Evolutionary conservation across 768 basidiomycete genomes (phyloP), one percentile per base, ranked within the genome.

Genomic region (Boletus subparvulus): DNA sequence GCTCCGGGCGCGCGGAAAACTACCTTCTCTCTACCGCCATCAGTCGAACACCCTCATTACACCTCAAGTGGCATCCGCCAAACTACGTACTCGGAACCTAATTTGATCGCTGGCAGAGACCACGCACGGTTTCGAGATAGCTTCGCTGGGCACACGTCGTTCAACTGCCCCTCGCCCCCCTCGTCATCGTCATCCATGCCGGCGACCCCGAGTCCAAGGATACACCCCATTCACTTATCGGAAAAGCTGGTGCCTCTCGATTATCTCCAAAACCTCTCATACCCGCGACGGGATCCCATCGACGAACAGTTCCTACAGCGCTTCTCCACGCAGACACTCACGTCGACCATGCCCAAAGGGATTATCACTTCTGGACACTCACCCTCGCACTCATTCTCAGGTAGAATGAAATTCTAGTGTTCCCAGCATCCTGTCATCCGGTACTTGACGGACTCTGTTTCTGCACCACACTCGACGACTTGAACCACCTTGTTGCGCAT

Each of bases 261-360:
- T 61, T 80, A 83, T 47, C 81, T 88, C 14, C 81, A 84, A 66
- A 79, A 71, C 51, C 73, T 81, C 19, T 70, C 80, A n/a, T 79
- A 76, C 32, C 80, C 81, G 17, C 73, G 79, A 65, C 80, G 87
- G 12, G 80, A 88, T 62, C 84, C 86, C 48, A 75, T 78, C 24
- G 87, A 88, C 63, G 86, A 87, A 61, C 82, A 83, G 55, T 73
- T 85, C 52, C 72, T 88, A 47, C 80, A 83, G 61, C 80, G 82
- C 26, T 84, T 88, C 64, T 74, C 78, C 40, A 74, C 67, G 4
- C 70, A 68, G 21, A 55, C 64, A 0, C 57, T 70, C 40, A 50
- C 68, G 9, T 63, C 61, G 47, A 52, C 63, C 19, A 40, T 58
- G 21, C 59, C 63, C 48, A 71, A 68, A 39, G 56, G 55, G 3